Evolutionary conservation across 306 rosid species (phyloP), one percentile per base, ranked within the genome.

Genomic region (Luffa aegyptiaca): DNA sequence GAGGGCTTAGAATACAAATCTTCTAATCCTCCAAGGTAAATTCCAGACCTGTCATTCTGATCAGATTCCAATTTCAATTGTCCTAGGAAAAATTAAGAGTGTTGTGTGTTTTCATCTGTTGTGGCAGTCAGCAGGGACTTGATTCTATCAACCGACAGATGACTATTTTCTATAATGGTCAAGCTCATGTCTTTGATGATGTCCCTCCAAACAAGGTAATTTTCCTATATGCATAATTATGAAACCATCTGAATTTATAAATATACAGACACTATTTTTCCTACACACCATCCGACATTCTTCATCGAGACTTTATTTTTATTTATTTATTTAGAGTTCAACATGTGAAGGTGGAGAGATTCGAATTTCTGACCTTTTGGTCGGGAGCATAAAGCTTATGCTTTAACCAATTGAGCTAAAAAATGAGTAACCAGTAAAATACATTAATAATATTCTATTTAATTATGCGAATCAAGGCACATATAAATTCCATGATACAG

Each of bases 161-260:
- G 99, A 93, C 97, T 70, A 93, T 95, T 76, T 93, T 93, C 82
- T 95, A 95, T 18, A 97, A 97, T 6, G 99, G 99, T 72, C 96
- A 93, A 85, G 97, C 97, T 88, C 97, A 93, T 78, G 99, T 95
- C 72, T 95, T 95, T 74, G 93, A 92, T 61, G 92, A 92, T 81
- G 97, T 95, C 88, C 97, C 88, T 81, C 97, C 93, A 55, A 90
- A 93, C 80, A 95, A 92, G 99, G 99, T 95, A 69, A 10, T 44
- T 42, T 70, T 13, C 44, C 39, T 31, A 4, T 61, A 11, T 31
- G 18, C 66, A 10, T 61, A 35, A n/a, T 58, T 21, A 26, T n/a
- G 61, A 55, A 55, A 55, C 61, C 61, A 55, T 53, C 36, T 57
- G 4, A 35, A 5, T 57, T 20, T 5, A 21, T 20, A 58, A 10